Conservation (phyloP, 192 early-diverging fungal species). For the Coemansia sp. region DNA sequence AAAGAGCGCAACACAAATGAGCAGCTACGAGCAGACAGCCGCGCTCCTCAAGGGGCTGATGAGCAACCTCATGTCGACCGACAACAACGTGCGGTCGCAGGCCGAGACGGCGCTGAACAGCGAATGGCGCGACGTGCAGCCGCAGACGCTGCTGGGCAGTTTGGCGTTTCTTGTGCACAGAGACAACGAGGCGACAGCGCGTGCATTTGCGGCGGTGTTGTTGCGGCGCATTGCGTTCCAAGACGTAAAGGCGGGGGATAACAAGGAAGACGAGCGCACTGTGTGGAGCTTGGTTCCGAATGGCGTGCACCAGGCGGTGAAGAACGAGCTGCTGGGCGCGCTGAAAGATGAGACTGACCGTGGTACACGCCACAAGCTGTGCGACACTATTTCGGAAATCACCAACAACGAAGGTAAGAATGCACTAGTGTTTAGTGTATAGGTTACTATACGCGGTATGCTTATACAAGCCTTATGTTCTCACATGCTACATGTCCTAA, state of each 20-base stretch:
- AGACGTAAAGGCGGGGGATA: slow-evolving; percentile 24
- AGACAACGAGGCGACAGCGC: slow-evolving; percentile 57
- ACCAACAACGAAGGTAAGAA: slow-evolving; percentile 59
- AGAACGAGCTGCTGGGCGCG: slow-evolving; percentile 75
- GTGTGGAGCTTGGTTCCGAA: slow-evolving; percentile 76
- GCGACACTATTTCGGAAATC: slow-evolving; percentile 91
- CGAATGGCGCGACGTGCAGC: slow-evolving; percentile 62
- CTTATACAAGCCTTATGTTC: no score
- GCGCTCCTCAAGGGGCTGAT: slow-evolving; percentile 44
- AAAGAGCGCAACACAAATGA: slow-evolving; percentile 14
- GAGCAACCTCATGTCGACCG: slow-evolving; percentile 54
- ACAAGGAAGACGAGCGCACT: slow-evolving; percentile 56
- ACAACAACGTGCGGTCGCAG: slow-evolving; percentile 62
- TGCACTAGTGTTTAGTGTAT: not conserved
- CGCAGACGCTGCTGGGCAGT: slow-evolving; percentile 59
- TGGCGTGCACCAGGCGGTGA: slow-evolving; percentile 64
- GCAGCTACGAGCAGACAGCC: slow-evolving; percentile 40
- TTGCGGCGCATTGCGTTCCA: slow-evolving; percentile 68
- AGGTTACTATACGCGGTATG: no score
- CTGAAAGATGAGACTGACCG: slow-evolving; percentile 73
- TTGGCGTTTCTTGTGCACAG: slow-evolving; percentile 58
- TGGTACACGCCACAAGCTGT: slow-evolving; percentile 85
- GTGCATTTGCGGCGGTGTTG: slow-evolving; percentile 67
- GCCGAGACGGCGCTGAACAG: slow-evolving; percentile 65
- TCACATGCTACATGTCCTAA: no score